Evolutionary conservation across 345 rosid species (phyloP).

Genomic region (Toxicodendron radicans): DNA sequence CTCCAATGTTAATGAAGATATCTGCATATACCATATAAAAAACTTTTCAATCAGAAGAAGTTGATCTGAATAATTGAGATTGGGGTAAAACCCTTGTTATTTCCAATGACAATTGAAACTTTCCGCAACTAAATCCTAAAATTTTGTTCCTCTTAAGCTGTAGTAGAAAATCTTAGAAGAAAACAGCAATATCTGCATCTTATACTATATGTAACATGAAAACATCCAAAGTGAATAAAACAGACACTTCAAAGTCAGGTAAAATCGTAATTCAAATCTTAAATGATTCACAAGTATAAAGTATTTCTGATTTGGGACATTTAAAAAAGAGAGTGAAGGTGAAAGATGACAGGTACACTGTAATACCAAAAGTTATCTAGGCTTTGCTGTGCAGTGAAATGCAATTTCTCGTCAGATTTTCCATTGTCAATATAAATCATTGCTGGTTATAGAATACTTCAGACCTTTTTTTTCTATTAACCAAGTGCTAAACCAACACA

Average conservation of each 20-base stretch:
- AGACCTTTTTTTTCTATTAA: neutral
- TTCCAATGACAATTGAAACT: neutral
- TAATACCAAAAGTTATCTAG: neutral
- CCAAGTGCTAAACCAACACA: neutral
- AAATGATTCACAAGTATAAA: neutral
- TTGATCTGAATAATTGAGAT: neutral
- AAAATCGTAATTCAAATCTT: neutral
- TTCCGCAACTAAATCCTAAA: neutral
- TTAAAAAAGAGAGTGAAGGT: neutral
- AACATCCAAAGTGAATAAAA: neutral
- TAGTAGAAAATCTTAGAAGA: neutral
- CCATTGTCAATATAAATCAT: neutral
- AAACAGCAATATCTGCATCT: neutral
- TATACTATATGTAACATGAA: neutral
- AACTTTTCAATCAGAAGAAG: conserved; percentile 8
- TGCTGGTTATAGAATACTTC: neutral
- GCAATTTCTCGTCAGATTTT: neutral
- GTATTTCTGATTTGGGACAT: neutral
- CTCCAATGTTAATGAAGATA: conserved; percentile 57
- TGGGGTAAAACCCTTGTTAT: neutral
- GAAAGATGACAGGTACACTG: neutral
- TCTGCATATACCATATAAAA: conserved; percentile 37
- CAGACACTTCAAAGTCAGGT: neutral
- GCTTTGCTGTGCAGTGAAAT: neutral
- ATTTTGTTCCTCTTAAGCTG: neutral